Evolutionary conservation across 768 basidiomycete species (phyloP).

Genomic region (Boletus rubescentipes): DNA sequence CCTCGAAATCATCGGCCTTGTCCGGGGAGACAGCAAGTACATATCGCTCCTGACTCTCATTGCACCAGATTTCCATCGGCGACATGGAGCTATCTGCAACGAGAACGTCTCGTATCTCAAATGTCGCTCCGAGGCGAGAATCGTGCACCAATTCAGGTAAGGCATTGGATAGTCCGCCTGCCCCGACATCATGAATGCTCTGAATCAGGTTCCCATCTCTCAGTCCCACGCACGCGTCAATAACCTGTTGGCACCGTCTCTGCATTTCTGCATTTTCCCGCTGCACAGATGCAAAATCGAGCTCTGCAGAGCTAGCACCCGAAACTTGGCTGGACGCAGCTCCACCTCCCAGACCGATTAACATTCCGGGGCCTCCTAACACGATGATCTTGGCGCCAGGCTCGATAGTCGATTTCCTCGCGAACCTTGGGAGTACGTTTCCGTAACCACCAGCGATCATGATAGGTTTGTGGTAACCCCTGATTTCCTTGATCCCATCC

Average conservation of each 20-base stretch:
- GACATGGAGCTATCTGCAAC: constrained; percentile 94
- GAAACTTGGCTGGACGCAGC: constrained; percentile 94
- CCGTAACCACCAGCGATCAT: constrained; percentile 99
- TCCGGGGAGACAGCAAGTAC: constrained; percentile 83
- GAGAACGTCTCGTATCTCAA: constrained; percentile 92
- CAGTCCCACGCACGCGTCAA: constrained; percentile 80
- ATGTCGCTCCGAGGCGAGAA: constrained; percentile 83
- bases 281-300: constrained; percentile 98
- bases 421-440: constrained; percentile 82
- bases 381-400: constrained; percentile 89
- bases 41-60: constrained; percentile 97
- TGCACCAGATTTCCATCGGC: constrained; percentile 99
- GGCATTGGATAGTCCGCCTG: constrained; percentile 95
- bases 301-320: constrained; percentile 85
- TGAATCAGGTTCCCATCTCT: constrained; percentile 73
- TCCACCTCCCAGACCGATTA: constrained; percentile 96
- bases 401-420: constrained; percentile 73
- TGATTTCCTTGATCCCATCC: constrained; percentile 57
- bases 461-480: constrained; percentile 99
- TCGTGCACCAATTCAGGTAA: constrained; percentile 97
- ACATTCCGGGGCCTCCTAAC: constrained; percentile 91
- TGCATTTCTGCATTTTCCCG: constrained; percentile 99
- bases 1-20: constrained; percentile 62
- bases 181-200: constrained; percentile 98
- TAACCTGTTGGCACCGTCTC: constrained; percentile 94